These are phyloP conservation scores for Aspergillus proliferans DNA, from an alignment of 2,329 filamentous ascomycete genomes.

Conservation along the genomic window DNA sequence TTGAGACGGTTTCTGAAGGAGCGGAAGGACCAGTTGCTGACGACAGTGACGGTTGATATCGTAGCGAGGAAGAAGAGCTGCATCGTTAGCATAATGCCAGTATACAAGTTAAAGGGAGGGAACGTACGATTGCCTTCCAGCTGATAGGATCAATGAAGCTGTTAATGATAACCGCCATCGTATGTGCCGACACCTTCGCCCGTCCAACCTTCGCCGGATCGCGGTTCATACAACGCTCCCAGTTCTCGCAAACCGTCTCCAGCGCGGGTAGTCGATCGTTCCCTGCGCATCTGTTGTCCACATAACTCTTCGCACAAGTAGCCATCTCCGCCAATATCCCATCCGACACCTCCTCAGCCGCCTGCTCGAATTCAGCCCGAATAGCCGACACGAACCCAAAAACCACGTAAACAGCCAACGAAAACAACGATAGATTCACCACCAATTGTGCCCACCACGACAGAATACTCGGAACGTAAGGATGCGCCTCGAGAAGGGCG, in stretches of 20 bases:
- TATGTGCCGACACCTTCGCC: slow-evolving; percentile 75
- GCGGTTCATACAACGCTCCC: slow-evolving; percentile 81
- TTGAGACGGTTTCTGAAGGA: slow-evolving; percentile 40
- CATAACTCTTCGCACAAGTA: slow-evolving; percentile 66
- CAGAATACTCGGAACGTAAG: slow-evolving; percentile 59
- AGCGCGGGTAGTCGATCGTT: slow-evolving; percentile 66
- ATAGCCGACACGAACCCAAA: slow-evolving; percentile 65
- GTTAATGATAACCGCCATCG: slow-evolving; percentile 89
- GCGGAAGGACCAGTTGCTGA: slow-evolving; percentile 56
- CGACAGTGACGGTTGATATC: slow-evolving; percentile 46
- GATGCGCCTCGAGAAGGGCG: slow-evolving; percentile 58
- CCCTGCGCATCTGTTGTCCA: slow-evolving; percentile 66
- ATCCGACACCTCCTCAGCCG: slow-evolving; percentile 61
- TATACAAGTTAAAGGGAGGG: not conserved
- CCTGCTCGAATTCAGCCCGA: slow-evolving; percentile 66
- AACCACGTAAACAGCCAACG: slow-evolving; percentile 55
- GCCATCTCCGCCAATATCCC: slow-evolving; percentile 67
- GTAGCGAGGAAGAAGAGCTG: slow-evolving; percentile 35
- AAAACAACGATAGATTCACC: slow-evolving; percentile 46
- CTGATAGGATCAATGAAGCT: slow-evolving; percentile 87
- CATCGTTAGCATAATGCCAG: slow-evolving; percentile 11
- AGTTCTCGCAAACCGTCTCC: slow-evolving; percentile 65
- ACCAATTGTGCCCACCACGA: slow-evolving; percentile 60
- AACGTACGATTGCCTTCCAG: slow-evolving; percentile 66
- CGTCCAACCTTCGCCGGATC: slow-evolving; percentile 72